Evolutionary conservation across 106 monocot genomes (phyloP).

Genomic region (Amphibolis antarctica): DNA sequence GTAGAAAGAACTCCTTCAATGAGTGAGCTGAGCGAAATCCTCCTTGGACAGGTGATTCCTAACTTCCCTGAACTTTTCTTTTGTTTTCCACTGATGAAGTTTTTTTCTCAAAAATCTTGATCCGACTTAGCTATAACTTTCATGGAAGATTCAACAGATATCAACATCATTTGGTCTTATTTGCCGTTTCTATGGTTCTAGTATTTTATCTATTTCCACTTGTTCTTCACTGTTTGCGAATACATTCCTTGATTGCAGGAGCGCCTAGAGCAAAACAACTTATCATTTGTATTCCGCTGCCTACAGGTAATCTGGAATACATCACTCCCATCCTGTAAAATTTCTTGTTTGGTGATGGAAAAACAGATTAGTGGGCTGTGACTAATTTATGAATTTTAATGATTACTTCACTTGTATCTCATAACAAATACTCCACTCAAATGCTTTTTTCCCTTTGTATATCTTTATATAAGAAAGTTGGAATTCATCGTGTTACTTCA

Average conservation of each 20-base stretch:
- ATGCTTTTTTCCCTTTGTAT: no score
- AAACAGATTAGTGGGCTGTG: not conserved
- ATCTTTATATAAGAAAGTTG: no score
- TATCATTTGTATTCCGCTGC: constrained; percentile 96
- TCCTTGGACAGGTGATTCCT: constrained; percentile 69
- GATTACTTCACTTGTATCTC: no score
- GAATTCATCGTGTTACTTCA: no score
- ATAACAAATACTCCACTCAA: no score
- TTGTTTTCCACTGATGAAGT: no score
- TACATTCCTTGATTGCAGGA: constrained; percentile 46
- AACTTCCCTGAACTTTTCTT: not conserved
- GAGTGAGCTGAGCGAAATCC: constrained; percentile 95
- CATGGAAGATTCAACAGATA: not conserved
- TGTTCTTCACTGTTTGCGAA: constrained; percentile 3
- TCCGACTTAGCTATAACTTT: not conserved
- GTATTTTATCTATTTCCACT: not conserved
- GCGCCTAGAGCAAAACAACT: constrained; percentile 75
- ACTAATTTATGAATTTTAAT: no score
- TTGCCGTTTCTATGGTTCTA: not conserved
- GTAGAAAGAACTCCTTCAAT: constrained; percentile 94
- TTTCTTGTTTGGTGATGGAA: not conserved
- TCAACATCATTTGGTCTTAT: not conserved
- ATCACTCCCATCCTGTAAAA: not conserved
- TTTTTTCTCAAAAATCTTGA: not conserved
- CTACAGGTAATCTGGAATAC: constrained; percentile 49